phyloP scores from a whole-genome alignment of 1,284 basidiomycete species.

The Sanghuangporus baumii region DNA sequence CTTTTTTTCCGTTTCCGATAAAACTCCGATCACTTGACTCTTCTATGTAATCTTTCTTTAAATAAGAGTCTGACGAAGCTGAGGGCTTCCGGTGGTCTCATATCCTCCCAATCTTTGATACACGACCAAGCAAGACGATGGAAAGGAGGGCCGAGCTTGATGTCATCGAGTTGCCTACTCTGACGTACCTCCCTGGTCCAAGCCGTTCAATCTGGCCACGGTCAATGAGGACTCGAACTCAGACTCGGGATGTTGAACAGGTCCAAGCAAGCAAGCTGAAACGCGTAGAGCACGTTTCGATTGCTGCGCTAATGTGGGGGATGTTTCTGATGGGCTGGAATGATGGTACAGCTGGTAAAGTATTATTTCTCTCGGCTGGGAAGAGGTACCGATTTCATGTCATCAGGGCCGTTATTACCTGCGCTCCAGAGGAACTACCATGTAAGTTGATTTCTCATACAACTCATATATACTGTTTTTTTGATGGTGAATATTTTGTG shows the following conservation, averaged over 20 bases:
- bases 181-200: neutral
- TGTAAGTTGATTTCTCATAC: conserved; percentile 23
- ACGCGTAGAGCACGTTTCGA: conserved; percentile 17
- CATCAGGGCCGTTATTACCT: conserved; percentile 9
- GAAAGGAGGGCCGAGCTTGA: neutral
- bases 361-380: neutral
- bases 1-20: too few species aligned
- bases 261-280: neutral
- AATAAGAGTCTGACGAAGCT: too few species aligned
- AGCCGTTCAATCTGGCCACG: too few species aligned
- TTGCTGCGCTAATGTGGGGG: conserved; percentile 30
- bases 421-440: conserved; percentile 38
- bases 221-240: neutral
- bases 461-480: neutral
- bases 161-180: neutral
- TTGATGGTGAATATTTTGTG: neutral
- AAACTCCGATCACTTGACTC: too few species aligned
- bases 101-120: too few species aligned
- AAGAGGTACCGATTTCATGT: neutral
- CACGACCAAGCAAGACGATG: neutral
- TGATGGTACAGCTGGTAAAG: conserved; percentile 9
- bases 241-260: neutral
- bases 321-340: conserved; percentile 15
- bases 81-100: too few species aligned
- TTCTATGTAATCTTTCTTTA: too few species aligned